Percentiles rank a stretch among this genome's conserved stretches.
Evolutionary conservation across 371 early-diverging fungal species (phyloP).

Genomic region (Mucor mucedo): DNA sequence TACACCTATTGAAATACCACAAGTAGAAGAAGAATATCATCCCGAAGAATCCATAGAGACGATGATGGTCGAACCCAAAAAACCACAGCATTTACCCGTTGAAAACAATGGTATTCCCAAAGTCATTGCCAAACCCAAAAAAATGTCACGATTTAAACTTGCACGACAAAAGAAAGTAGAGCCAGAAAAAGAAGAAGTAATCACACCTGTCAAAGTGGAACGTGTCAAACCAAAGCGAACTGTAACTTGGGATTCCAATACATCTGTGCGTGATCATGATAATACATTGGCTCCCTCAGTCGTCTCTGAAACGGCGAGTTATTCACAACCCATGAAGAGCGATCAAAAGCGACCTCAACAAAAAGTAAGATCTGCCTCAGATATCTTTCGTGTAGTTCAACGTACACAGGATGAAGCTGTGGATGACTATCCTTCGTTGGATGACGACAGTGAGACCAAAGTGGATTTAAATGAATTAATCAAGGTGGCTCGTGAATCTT

Average conservation of each 20-base stretch:
- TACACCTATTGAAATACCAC: background rate
- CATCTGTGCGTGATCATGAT: conserved; percentile 46
- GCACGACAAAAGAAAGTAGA: conserved; percentile 14
- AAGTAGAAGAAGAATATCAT: background rate
- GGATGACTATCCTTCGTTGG: conserved; percentile 43
- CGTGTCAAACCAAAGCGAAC: conserved; percentile 23
- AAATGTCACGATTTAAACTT: conserved; percentile 40
- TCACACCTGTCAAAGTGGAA: background rate
- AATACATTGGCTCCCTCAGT: conserved; percentile 34
- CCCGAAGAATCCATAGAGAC: background rate
- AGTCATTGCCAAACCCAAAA: conserved; percentile 18
- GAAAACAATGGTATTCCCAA: conserved; percentile 14
- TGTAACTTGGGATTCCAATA: conserved; percentile 40
- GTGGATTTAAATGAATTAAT: conserved; percentile 39
- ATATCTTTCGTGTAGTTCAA: conserved; percentile 33
- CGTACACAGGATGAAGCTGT: conserved; percentile 21
- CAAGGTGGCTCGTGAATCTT: conserved; percentile 12
- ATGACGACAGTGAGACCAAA: conserved; percentile 5
- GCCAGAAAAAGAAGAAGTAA: background rate
- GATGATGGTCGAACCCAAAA: background rate
- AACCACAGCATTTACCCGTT: background rate
- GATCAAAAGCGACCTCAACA: conserved; percentile 5
- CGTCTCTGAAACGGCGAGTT: conserved; percentile 23
- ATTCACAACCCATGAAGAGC: conserved; percentile 39
- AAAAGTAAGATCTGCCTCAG: conserved; percentile 30